phyloP scores from a whole-genome alignment of 345 rosid genomes.

The Pistacia vera region DNA sequence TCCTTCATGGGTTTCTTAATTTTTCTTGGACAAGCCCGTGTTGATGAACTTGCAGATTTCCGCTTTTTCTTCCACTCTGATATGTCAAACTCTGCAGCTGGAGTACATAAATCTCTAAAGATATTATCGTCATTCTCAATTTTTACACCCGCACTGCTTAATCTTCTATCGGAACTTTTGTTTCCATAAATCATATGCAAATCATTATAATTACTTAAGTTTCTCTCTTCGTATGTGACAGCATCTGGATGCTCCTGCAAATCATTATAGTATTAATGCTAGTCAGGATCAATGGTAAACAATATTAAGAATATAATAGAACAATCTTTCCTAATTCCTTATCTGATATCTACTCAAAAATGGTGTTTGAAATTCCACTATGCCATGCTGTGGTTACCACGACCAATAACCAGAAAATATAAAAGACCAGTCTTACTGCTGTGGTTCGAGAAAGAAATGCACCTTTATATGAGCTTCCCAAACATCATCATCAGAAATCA shows the following conservation, averaged over 20 bases:
- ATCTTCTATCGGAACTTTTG: slow-evolving; percentile 12
- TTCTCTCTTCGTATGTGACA: slow-evolving; percentile 43
- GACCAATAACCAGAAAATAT: slow-evolving; percentile 5
- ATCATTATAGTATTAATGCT: slow-evolving; percentile 5
- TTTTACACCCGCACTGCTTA: slow-evolving; percentile 14
- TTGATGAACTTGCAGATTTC: slow-evolving; percentile 26
- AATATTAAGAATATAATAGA: too few species aligned
- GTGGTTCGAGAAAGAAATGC: slow-evolving; percentile 20
- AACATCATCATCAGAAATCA: slow-evolving; percentile 47
- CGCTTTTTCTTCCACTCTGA: slow-evolving; percentile 28
- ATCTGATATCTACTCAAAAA: background rate
- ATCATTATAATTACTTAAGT: slow-evolving; percentile 25
- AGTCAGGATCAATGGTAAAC: background rate
- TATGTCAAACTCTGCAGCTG: slow-evolving; percentile 29
- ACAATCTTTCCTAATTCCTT: too few species aligned
- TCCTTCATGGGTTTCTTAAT: slow-evolving; percentile 22
- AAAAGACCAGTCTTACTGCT: background rate
- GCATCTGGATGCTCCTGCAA: slow-evolving; percentile 71
- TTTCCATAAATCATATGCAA: slow-evolving; percentile 26
- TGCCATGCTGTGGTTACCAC: background rate
- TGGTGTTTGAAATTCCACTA: background rate
- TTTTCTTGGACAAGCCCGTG: slow-evolving; percentile 25
- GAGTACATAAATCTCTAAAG: slow-evolving; percentile 24
- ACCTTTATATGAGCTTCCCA: slow-evolving; percentile 77
- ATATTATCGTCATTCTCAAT: slow-evolving; percentile 25